A percentile compares a stretch with the other conserved stretches of the same genome.
Conservation (phyloP, 441 rosid species). For the Populus hybrid region DNA sequence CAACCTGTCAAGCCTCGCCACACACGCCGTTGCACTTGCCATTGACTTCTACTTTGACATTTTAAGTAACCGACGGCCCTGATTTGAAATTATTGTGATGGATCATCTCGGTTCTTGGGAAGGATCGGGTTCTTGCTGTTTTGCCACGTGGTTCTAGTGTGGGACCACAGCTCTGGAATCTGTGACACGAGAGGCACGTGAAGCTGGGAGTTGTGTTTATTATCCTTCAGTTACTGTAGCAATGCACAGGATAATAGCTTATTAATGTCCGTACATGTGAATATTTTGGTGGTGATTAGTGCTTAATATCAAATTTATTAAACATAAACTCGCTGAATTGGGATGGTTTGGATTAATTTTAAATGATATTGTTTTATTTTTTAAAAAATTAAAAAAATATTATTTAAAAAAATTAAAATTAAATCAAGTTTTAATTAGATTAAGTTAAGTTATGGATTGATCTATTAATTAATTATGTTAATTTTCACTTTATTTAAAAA, state of each 20-base stretch:
- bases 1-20: neutral
- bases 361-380: neutral
- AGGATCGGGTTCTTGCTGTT: neutral
- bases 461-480: too few relatives aligned
- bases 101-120: neutral
- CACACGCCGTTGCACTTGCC: neutral
- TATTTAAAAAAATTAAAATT: neutral
- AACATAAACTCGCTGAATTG: too few relatives aligned
- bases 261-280: neutral
- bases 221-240: neutral
- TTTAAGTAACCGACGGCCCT: neutral
- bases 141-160: neutral
- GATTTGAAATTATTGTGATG: neutral
- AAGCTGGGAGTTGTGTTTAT: neutral
- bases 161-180: slow-evolving; percentile 8
- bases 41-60: neutral
- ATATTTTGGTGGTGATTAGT: neutral
- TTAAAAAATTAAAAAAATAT: neutral
- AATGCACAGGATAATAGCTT: neutral
- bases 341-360: too few relatives aligned
- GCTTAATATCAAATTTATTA: too few relatives aligned
- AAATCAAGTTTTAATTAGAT: neutral
- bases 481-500: too few relatives aligned
- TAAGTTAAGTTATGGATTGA: too few relatives aligned
- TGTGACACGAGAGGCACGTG: slow-evolving; percentile 11